These are phyloP conservation scores for Trypanosoma melophagium DNA, from an alignment of 208 protist species.

Conservation along the genomic window DNA sequence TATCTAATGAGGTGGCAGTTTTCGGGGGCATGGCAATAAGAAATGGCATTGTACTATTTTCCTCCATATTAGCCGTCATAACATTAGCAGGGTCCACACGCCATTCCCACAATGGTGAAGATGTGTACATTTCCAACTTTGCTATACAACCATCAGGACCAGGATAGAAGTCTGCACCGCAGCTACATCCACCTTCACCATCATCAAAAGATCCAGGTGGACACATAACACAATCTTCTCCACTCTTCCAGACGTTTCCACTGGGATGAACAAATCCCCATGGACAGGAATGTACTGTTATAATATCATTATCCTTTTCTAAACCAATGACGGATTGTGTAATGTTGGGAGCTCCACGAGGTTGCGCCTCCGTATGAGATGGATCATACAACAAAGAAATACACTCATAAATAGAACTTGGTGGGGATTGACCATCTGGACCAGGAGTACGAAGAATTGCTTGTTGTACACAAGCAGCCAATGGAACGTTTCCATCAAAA, in stretches of 20 bases:
- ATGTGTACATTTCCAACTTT: neutral
- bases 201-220: slow-evolving; percentile 26
- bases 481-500: slow-evolving; percentile 12
- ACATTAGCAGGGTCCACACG: neutral
- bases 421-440: neutral
- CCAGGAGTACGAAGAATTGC: slow-evolving; percentile 10
- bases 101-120: slow-evolving; percentile 11
- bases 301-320: neutral
- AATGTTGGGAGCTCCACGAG: neutral
- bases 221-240: slow-evolving; percentile 22
- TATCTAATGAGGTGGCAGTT: neutral
- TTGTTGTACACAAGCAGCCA: slow-evolving; percentile 16
- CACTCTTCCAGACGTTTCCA: slow-evolving; percentile 22
- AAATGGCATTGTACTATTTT: neutral
- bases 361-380: neutral
- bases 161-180: slow-evolving; percentile 14
- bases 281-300: slow-evolving; percentile 5
- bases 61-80: neutral
- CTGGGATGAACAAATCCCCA: slow-evolving; percentile 27
- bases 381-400: neutral
- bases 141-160: slow-evolving; percentile 7
- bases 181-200: slow-evolving; percentile 15
- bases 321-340: neutral
- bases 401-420: slow-evolving; percentile 27
- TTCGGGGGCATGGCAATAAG: slow-evolving; percentile 1